These are phyloP conservation scores for Secale cereale DNA, from an alignment of 176 grass and related monocot species.

Conservation along the genomic window DNA sequence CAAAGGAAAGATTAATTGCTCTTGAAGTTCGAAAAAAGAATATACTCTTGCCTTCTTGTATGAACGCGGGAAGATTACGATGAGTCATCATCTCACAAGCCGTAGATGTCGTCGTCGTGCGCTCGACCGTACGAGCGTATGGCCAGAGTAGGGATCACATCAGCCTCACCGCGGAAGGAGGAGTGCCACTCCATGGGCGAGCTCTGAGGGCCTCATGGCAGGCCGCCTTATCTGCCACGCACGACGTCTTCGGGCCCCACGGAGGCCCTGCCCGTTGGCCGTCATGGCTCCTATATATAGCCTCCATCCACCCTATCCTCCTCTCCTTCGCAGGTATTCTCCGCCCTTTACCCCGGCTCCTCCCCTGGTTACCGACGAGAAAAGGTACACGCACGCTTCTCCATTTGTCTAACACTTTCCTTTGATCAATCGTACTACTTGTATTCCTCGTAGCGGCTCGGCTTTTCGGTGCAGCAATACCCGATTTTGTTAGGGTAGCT, in stretches of 20 bases:
- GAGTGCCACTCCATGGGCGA: slow-evolving; percentile 23
- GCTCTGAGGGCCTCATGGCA: slow-evolving; percentile 40
- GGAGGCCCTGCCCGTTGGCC: slow-evolving; percentile 1
- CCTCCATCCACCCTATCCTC: slow-evolving; percentile 39
- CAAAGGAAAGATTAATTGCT: background rate
- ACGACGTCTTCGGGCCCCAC: slow-evolving; percentile 7
- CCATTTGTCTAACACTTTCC: background rate
- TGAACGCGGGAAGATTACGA: background rate
- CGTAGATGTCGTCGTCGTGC: background rate
- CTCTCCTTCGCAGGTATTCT: slow-evolving; percentile 28
- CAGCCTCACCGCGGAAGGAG: background rate
- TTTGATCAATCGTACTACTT: background rate
- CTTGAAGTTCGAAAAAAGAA: background rate
- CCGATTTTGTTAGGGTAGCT: too few relatives aligned
- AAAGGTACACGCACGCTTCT: background rate
- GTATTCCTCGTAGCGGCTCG: background rate
- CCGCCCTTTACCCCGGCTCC: background rate
- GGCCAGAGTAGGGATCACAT: background rate
- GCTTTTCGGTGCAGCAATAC: too few relatives aligned
- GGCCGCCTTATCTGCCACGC: slow-evolving; percentile 64
- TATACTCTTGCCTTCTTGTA: background rate
- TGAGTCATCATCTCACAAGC: slow-evolving; percentile 7
- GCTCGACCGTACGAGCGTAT: background rate
- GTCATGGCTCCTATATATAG: slow-evolving; percentile 53
- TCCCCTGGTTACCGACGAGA: background rate